Evolutionary conservation across 257 asterid species (phyloP).

Genomic region (Primulina tabacum): DNA sequence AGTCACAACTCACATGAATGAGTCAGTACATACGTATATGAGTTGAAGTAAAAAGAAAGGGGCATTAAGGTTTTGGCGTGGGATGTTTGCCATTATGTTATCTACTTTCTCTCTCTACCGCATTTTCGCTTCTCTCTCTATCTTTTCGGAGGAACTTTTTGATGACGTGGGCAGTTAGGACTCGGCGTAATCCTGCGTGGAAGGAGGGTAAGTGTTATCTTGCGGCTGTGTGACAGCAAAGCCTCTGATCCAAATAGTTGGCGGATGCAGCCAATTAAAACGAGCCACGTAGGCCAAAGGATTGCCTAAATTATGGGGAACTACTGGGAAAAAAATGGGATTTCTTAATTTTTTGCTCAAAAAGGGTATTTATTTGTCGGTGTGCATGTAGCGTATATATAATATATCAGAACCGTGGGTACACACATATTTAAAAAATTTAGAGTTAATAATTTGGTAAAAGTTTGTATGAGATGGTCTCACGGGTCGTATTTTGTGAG

Average conservation of each 20-base stretch:
- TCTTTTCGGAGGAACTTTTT: conserved; percentile 40
- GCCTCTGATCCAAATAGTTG: conserved; percentile 7
- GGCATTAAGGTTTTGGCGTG: conserved; percentile 23
- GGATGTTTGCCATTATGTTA: conserved; percentile 24
- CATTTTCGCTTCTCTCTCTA: background rate
- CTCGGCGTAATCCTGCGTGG: conserved; percentile 32
- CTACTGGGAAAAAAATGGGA: too few relatives aligned
- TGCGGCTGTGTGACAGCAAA: conserved; percentile 32
- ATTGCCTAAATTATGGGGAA: background rate
- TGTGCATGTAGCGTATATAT: too few relatives aligned
- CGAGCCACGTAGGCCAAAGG: conserved; percentile 35
- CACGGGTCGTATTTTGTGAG: too few relatives aligned
- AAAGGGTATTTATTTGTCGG: too few relatives aligned
- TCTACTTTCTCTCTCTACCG: background rate
- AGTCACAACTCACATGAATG: background rate
- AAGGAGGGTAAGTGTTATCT: conserved; percentile 30
- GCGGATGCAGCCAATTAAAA: conserved; percentile 23
- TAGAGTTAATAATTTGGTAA: too few relatives aligned
- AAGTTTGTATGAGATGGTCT: too few relatives aligned
- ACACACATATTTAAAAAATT: too few relatives aligned
- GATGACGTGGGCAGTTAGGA: conserved; percentile 45
- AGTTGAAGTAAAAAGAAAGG: background rate
- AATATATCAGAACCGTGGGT: too few relatives aligned
- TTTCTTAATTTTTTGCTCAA: too few relatives aligned
- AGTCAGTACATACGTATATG: too few relatives aligned